A percentile compares a stretch with the other conserved stretches of the same genome.
Evolutionary conservation across 2,329 filamentous ascomycete species (phyloP).

Genomic region (Fusarium kyushuense): DNA sequence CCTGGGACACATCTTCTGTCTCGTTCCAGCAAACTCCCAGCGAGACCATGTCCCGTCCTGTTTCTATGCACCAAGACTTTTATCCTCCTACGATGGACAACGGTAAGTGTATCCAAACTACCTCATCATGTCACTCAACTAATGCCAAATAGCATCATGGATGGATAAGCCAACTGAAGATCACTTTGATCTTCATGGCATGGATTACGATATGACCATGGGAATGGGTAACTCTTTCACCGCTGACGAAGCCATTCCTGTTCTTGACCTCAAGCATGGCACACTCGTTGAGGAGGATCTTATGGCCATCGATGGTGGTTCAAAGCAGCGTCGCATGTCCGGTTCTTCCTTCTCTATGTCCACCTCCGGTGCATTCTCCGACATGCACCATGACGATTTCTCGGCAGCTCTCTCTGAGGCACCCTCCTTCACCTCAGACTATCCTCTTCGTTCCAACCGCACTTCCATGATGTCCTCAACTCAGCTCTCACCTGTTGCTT

Average conservation of each 20-base stretch:
- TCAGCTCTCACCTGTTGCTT: constrained; percentile 78
- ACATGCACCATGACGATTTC: constrained; percentile 79
- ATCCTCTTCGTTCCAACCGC: constrained; percentile 73
- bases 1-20: constrained; percentile 69
- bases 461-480: constrained; percentile 79
- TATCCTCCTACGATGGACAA: constrained; percentile 64
- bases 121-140: constrained; percentile 24
- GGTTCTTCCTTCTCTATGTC: constrained; percentile 81
- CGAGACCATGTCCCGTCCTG: constrained; percentile 65
- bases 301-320: constrained; percentile 63
- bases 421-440: constrained; percentile 74
- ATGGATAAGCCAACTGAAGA: constrained; percentile 69
- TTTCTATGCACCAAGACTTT: constrained; percentile 69
- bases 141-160: constrained; percentile 54
- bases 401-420: constrained; percentile 75
- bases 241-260: constrained; percentile 71
- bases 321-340: constrained; percentile 73
- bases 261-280: constrained; percentile 70
- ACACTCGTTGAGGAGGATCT: constrained; percentile 62
- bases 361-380: constrained; percentile 72
- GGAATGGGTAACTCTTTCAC: constrained; percentile 72
- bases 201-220: constrained; percentile 70
- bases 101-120: constrained; percentile 56
- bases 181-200: constrained; percentile 64
- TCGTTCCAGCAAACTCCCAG: constrained; percentile 64